phyloP scores from a whole-genome alignment of 1,284 basidiomycete genomes.

The Entoloma clypeatum region DNA sequence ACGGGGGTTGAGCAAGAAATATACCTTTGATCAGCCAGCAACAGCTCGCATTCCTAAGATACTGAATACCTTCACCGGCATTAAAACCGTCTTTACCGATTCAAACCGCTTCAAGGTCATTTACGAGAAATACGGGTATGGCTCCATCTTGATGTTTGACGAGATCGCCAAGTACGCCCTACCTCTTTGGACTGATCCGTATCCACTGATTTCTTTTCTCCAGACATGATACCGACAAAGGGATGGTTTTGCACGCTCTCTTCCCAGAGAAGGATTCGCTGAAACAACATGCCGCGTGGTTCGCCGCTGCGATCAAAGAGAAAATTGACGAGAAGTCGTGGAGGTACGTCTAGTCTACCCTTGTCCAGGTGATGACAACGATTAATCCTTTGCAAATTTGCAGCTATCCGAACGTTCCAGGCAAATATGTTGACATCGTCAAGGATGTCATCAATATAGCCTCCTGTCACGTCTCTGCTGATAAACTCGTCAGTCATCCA shows the following conservation, averaged over 20 bases:
- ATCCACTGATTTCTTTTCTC: background rate
- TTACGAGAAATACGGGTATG: conserved; percentile 32
- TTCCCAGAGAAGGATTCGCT: conserved; percentile 34
- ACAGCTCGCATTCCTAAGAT: conserved; percentile 32
- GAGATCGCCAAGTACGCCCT: conserved; percentile 21
- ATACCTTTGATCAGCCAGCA: conserved; percentile 39
- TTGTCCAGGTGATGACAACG: background rate
- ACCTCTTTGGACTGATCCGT: background rate
- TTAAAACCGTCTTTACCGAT: conserved; percentile 41
- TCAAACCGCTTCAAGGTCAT: conserved; percentile 35
- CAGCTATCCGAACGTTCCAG: conserved; percentile 32
- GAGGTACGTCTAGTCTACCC: conserved; percentile 19
- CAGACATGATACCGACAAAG: conserved; percentile 24
- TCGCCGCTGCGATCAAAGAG: conserved; percentile 23
- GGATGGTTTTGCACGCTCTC: conserved; percentile 29
- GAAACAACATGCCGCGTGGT: conserved; percentile 28
- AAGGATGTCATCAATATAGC: conserved; percentile 56
- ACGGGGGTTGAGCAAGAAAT: conserved; percentile 38
- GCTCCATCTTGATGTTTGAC: conserved; percentile 29
- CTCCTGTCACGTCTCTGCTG: conserved; percentile 49
- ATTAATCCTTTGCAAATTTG: background rate
- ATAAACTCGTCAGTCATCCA: conserved; percentile 37
- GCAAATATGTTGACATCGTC: conserved; percentile 54
- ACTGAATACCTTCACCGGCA: conserved; percentile 40
- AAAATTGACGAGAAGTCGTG: conserved; percentile 31